Base-by-base conservation (phyloP, 495 filamentous ascomycete genomes). In the Penicillium psychrofluorescens region DNA sequence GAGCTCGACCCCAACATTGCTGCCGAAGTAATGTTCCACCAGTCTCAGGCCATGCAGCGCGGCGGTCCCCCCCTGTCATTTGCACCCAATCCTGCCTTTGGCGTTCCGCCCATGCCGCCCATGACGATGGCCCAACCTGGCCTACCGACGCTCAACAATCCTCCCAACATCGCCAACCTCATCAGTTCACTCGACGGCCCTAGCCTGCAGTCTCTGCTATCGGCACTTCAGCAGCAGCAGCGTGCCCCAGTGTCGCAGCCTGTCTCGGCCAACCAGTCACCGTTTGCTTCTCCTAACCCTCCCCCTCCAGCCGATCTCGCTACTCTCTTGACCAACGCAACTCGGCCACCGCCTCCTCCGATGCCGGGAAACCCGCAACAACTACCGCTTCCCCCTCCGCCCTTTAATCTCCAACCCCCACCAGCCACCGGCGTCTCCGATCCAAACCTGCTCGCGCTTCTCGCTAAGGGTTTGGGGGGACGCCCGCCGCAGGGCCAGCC, bases 1-100 rank as follows among this genome's bases (percentile, higher is more conserved):
- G 79, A 85, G 50, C 70, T 96, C 4, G 87, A 92, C 6, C 84
- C 88, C 1, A 60, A 70, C 7, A 77, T 87, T 29, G 88, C 84
- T 3, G 87, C 83, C 8, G 85, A 90, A 44, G 77, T 98, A 15
- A 86, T 95, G 39, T 54, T 84, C 22, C 77, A 88, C 31, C 55
- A 58, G 46, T 79, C 86, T 8, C 95, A 88, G 59, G 63, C 79
- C n/a, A 67, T 71, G 43, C 71, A 76, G 31, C 70, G 69, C 14
- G 60, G 67, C 29, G 61, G 59, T 14, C 45, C 64, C 29, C 63
- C 71, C 7, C 61, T 64, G 27, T 70, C 73, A 13, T 73, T 72
- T 42, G 54, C 63, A 11, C 54, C 68, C 36, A 58, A 70, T 43
- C 61, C 69, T 36, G 44, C 67, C 29, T 78, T 77, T 38, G 62